Evolutionary conservation across 371 early-diverging fungal species (phyloP), one percentile per base, ranked within the genome.

Genomic region (Dipsacomyces acuminosporus): DNA sequence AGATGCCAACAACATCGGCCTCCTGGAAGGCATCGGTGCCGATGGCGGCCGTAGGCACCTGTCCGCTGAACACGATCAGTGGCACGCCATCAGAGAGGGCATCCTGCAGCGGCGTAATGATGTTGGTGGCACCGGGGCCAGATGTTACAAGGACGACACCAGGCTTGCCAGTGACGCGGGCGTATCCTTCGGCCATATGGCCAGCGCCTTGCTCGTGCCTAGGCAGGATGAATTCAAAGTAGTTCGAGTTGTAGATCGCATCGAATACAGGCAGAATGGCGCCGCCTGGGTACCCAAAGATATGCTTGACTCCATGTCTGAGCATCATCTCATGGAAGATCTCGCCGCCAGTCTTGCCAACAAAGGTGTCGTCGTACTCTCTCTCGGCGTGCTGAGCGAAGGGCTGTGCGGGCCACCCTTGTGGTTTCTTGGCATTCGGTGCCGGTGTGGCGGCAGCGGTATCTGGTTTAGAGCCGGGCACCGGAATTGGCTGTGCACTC

Each of bases 261-360:
- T 94, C 95, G 73, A 91, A 95, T 3, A 97, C 95, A 13, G 96
- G 98, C 51, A 94, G 80, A 64, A 94, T 94, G 18, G 98, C 96
- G 50, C 96, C 95, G 52, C 96, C 98, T 40, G 95, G 94, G 65
- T 97, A 97, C 13, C 98, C 98, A 79, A 96, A 96, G 43, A 95
- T 80, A 57, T 89, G 87, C 71, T 92, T 86, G 21, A 97, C 97
- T 46, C 80, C 78, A 54, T 94, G 93, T 45, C 90, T 80, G 47
- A 91, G 78, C 93, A 97, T 93, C 95, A 94, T 93, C 63, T 95
- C 93, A 74, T 97, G 97, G 67, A 97, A 94, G 64, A 97, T 95
- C 73, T 95, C 86, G 38, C 97, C 97, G 59, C 97, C 97, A n/a
- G 93, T 88, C 86, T 89, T 86, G 36, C 97, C 97, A 8, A 95